Base-by-base conservation (phyloP, 495 filamentous ascomycete species). In the Penicillium lagena region DNA sequence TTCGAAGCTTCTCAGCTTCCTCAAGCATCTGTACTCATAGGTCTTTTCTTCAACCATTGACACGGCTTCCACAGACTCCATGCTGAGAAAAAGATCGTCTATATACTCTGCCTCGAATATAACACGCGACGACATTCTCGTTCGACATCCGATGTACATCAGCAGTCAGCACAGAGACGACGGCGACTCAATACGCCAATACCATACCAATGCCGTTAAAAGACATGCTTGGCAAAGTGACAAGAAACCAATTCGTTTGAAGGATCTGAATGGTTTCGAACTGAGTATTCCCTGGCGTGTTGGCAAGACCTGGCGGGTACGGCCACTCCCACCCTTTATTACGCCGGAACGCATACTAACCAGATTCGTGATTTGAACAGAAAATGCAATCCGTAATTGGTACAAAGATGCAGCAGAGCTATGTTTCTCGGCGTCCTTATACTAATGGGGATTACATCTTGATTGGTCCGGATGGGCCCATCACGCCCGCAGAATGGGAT, bases 221-320 rank as follows among this genome's bases (percentile, higher is more conserved):
- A 33, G 31, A 33, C 31, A n/a, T n/a, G 31, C 31, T 33, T 33
- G 31, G 31, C 9, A n/a, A 13, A 30, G 29, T 9, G 39, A 13
- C 12, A 41, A 41, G 29, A 33, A 15, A 9, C 39, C 39, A 9
- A 33, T 33, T n/a, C 31, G 31, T 9, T n/a, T 33, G 15, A 43
- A 43, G 13, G 42, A 43, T 27, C 15, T 15, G 11, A 33, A 15
- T 36, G 42, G 42, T 17, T 22, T 37, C 37, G 42, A 43, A 28
- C 15, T 43, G 14, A 28, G 13, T 15, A 43, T 43, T 12, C 42
- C 42, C 32, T 43, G 42, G 42, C 42, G 42, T 14, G 34, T 43
- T 14, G 42, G 32, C 15, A 6, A 27, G 14, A 13, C 15, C 34
- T 43, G 42, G 42, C 14, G 13, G 11, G 42, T 43, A 43, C 2